phyloP scores from a whole-genome alignment of 163 green algal species.

The Coccomyxa subellipsoidea region DNA sequence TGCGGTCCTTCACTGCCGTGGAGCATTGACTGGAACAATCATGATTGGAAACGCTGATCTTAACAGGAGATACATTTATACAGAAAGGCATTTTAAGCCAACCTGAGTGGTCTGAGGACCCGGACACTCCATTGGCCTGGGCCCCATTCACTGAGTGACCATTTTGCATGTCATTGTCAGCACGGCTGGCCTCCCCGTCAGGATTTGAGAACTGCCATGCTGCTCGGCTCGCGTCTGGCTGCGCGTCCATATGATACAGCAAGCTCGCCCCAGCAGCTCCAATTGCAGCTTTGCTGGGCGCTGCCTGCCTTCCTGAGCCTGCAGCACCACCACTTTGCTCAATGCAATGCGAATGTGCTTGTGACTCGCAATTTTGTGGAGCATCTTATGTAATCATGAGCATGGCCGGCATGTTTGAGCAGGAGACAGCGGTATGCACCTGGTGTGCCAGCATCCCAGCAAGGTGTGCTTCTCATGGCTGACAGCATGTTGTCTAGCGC shows the following conservation, averaged over 20 bases:
- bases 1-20: too few species aligned
- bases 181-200: background rate
- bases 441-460: background rate
- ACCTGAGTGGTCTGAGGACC: too few species aligned
- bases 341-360: too few species aligned
- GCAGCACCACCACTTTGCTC: background rate
- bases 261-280: background rate
- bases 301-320: background rate
- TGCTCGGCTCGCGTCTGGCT: background rate
- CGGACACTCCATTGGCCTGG: too few species aligned
- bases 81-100: too few species aligned
- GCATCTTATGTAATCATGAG: background rate
- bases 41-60: too few species aligned
- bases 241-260: background rate
- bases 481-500: background rate
- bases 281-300: background rate
- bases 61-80: too few species aligned
- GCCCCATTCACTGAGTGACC: background rate
- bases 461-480: background rate
- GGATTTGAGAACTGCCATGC: background rate
- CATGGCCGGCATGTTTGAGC: too few species aligned
- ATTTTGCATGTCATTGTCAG: background rate
- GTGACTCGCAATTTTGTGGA: background rate
- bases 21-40: too few species aligned
- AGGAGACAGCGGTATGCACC: too few species aligned